phyloP scores from a whole-genome alignment of 345 rosid genomes.

The Geranium brycei region DNA sequence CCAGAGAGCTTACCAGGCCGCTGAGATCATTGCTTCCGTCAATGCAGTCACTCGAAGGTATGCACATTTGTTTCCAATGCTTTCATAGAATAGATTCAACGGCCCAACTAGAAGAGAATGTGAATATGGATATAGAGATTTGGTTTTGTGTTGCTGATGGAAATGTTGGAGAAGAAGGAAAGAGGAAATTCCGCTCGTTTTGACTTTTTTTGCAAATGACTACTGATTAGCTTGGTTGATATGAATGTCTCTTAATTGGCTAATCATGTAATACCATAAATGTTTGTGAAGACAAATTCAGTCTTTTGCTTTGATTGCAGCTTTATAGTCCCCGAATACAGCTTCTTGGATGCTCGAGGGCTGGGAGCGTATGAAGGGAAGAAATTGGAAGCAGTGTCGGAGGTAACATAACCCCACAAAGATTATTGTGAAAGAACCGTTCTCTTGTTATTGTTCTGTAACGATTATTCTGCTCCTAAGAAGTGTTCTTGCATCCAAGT shows the following conservation, averaged over 20 bases:
- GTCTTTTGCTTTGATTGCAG: constrained; percentile 23
- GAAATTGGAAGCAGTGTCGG: constrained; percentile 56
- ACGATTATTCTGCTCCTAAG: too few relatives aligned
- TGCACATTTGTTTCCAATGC: not conserved
- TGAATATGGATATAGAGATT: too few relatives aligned
- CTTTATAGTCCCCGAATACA: constrained; percentile 80
- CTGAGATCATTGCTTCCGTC: constrained; percentile 69
- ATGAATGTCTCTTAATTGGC: too few relatives aligned
- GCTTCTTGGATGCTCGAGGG: constrained; percentile 93
- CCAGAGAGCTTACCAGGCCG: constrained; percentile 92
- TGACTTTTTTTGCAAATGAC: not conserved
- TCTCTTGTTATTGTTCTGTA: too few relatives aligned
- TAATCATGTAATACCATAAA: too few relatives aligned
- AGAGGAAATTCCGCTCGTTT: not conserved
- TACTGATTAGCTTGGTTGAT: not conserved
- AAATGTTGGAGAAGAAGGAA: too few relatives aligned
- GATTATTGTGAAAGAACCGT: too few relatives aligned
- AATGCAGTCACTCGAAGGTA: constrained; percentile 68
- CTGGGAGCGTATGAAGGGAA: constrained; percentile 90
- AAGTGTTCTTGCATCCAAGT: too few relatives aligned
- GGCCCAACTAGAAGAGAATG: not conserved
- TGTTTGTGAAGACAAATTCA: too few relatives aligned
- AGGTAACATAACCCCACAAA: constrained; percentile 27
- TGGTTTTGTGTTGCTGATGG: too few relatives aligned
- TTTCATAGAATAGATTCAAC: not conserved